Percentiles rank a stretch among this genome's conserved stretches.
These are phyloP conservation scores for Tulasnella sp. DNA, from an alignment of 768 basidiomycete genomes.

Conservation along the genomic window DNA sequence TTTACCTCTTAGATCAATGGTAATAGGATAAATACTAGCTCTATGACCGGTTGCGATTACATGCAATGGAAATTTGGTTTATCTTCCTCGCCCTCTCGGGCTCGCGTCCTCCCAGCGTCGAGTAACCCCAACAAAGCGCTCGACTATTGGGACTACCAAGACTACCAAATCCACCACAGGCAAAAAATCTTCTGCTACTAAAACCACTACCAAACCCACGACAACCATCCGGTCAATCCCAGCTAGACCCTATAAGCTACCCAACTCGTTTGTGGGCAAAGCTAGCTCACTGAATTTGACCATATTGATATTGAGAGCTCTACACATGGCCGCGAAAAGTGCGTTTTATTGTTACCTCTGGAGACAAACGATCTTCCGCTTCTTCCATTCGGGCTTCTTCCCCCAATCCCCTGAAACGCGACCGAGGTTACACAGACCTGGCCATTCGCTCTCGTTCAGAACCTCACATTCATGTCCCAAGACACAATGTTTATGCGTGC, in stretches of 20 bases:
- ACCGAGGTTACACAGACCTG: slow-evolving; percentile 26
- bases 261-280: slow-evolving; percentile 36
- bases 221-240: neutral
- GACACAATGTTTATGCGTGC: slow-evolving; percentile 35
- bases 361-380: neutral
- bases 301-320: slow-evolving; percentile 35
- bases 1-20: too few relatives aligned
- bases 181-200: neutral
- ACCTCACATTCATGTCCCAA: slow-evolving; percentile 32
- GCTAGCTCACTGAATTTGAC: slow-evolving; percentile 37
- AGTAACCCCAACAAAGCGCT: neutral
- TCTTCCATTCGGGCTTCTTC: slow-evolving; percentile 4
- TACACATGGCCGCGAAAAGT: slow-evolving; percentile 39
- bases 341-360: neutral
- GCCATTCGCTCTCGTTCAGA: slow-evolving; percentile 26
- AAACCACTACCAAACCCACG: neutral
- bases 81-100: too few relatives aligned
- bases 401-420: neutral
- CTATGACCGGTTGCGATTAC: too few relatives aligned
- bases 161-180: neutral
- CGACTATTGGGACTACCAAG: neutral
- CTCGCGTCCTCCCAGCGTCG: too few relatives aligned
- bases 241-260: slow-evolving; percentile 30
- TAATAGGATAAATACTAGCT: too few relatives aligned
- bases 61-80: too few relatives aligned